Evolutionary conservation across 2,329 filamentous ascomycete species (phyloP), one percentile per base, ranked within the genome.

Genomic region (Botrytis deweyae): DNA sequence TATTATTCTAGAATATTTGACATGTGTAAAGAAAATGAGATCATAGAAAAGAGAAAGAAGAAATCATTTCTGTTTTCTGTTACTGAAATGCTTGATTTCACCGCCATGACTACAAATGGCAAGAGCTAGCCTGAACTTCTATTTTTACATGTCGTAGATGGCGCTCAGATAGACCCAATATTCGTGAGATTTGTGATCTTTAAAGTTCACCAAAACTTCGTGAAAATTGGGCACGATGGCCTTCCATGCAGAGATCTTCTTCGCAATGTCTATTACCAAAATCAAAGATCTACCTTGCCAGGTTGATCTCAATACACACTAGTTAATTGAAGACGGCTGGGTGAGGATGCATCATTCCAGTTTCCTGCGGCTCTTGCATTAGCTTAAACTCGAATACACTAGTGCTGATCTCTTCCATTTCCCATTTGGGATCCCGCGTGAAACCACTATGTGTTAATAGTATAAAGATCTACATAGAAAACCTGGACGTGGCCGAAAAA

Each of bases 1-100:
- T 44, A 80, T 71, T 44, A 82, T 62, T 8, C 78, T 61, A 20
- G 16, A 52, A 40, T 18, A n/a, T 52, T 55, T 67, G 33, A 67
- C 64, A 67, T 67, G 33, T 29, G 65, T 22, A 67, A 67, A 38
- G 10, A 22, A 40, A 29, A 25, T 67, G 65, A 40, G 46, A 67
- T 40, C 46, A 67, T 64, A 29, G 9, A 44, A 64, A 52, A n/a
- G 12, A n/a, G 40, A 29, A 44, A 12, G 38, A 42, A 42, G 38
- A 40, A 44, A 64, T 44, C 16, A 44, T n/a, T 64, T 64, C 62
- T 55, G 18, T 55, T 49, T 55, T 16, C 38, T 25, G 18, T 36
- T 22, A 4, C 33, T 67, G 14, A 25, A 29, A 29, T 29, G 29
- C 40, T 33, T 14, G 42, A 44, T 10, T 46, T 65, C 40, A 65